These are phyloP conservation scores for Fraxinus platypoda DNA, from an alignment of 305 asterid species.

Conservation along the genomic window DNA sequence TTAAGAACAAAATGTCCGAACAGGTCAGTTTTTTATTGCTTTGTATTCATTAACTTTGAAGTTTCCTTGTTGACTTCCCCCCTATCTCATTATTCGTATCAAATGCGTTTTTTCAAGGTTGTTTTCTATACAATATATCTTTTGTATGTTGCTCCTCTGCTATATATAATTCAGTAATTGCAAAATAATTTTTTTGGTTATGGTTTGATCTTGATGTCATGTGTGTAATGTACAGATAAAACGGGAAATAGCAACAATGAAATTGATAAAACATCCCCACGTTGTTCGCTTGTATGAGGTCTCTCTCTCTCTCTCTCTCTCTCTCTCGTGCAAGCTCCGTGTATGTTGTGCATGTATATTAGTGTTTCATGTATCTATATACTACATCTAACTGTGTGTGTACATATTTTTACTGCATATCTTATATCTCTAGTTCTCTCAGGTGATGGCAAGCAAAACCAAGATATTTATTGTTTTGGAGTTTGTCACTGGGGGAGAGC, in stretches of 20 bases:
- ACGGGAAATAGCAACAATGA: constrained; percentile 62
- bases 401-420: neutral
- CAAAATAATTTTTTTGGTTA: neutral
- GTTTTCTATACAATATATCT: neutral
- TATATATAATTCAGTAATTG: neutral
- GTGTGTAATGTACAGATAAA: constrained; percentile 38
- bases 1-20: constrained; percentile 89
- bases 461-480: constrained; percentile 63
- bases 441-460: constrained; percentile 71
- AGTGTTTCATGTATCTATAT: neutral
- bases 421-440: constrained; percentile 20
- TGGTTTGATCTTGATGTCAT: constrained; percentile 4
- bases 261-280: constrained; percentile 60
- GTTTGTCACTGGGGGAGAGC: constrained; percentile 65
- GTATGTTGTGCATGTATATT: neutral
- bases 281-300: constrained; percentile 60
- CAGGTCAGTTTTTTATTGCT: constrained; percentile 45
- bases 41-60: neutral
- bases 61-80: neutral
- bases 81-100: neutral
- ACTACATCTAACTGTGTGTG: neutral
- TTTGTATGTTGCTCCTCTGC: neutral
- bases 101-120: neutral
- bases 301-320: constrained; percentile 23
- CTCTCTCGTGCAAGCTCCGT: neutral